Percentiles rank a stretch among this genome's conserved stretches.
Evolutionary conservation across 768 basidiomycete species (phyloP).

Genomic region (Amanita inopinata): DNA sequence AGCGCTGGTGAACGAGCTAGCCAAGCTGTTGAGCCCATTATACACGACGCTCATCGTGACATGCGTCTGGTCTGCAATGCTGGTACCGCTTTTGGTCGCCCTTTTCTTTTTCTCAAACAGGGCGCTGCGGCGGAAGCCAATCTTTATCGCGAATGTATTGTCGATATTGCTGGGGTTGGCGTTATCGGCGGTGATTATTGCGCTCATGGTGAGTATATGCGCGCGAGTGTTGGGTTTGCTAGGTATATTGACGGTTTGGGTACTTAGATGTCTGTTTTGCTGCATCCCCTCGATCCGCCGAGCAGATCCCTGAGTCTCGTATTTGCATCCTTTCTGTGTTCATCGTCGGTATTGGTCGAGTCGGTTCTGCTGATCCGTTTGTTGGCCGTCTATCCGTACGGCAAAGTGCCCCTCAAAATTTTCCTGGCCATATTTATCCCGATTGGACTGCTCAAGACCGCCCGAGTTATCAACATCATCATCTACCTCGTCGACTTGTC

Average conservation of each 20-base stretch:
- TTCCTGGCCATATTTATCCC: constrained; percentile 13
- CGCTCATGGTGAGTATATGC: constrained; percentile 9
- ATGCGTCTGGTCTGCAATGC: constrained; percentile 9
- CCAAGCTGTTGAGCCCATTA: not conserved
- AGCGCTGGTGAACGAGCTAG: not conserved
- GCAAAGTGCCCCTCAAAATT: constrained; percentile 5
- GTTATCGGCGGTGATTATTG: not conserved
- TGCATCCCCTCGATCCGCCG: constrained; percentile 2
- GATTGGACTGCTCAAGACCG: constrained; percentile 13
- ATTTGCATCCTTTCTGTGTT: constrained; percentile 7
- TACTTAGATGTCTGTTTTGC: not conserved
- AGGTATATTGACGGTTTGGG: not conserved
- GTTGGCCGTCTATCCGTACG: constrained; percentile 14
- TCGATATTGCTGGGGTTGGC: constrained; percentile 15
- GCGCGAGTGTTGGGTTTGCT: not conserved
- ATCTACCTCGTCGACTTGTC: constrained; percentile 11
- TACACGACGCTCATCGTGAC: constrained; percentile 4
- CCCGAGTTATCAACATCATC: constrained; percentile 12
- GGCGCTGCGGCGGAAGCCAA: constrained; percentile 11
- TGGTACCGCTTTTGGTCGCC: constrained; percentile 13
- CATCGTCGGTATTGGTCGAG: constrained; percentile 16
- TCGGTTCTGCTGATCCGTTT: constrained; percentile 17
- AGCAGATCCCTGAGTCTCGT: constrained; percentile 4
- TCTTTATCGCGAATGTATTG: constrained; percentile 16
- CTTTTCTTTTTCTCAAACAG: constrained; percentile 16